Evolutionary conservation across 1,139 yeast genomes (phyloP).

Genomic region (Hyphopichia wangnamkhiaoensis): DNA sequence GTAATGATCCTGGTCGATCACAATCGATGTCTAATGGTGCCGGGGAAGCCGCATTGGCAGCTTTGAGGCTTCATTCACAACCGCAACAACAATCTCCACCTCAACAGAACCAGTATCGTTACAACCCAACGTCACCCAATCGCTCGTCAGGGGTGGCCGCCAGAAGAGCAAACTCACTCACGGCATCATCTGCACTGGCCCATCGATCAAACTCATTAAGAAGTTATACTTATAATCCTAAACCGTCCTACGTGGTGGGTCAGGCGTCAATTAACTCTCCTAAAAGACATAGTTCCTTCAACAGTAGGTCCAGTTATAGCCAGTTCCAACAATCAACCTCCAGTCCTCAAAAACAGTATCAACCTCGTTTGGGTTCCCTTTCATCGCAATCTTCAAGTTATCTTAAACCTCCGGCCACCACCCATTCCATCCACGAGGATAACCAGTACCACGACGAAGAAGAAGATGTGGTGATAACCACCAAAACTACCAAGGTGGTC

Average conservation of each 20-base stretch:
- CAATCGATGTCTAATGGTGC: constrained; percentile 34
- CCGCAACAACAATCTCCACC: constrained; percentile 9
- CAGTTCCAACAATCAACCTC: neutral
- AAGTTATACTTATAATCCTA: constrained; percentile 42
- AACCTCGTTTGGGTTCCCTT: constrained; percentile 8
- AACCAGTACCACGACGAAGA: constrained; percentile 18
- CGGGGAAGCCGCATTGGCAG: constrained; percentile 47
- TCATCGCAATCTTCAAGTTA: neutral
- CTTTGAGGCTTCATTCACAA: constrained; percentile 35
- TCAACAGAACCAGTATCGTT: constrained; percentile 10
- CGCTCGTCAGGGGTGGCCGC: neutral
- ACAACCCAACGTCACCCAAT: constrained; percentile 2
- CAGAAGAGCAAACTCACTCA: constrained; percentile 15
- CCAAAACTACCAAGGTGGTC: constrained; percentile 47
- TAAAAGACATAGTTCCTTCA: constrained; percentile 4
- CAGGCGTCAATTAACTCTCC: constrained; percentile 12
- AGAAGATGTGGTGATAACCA: constrained; percentile 34
- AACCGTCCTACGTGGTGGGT: constrained; percentile 40
- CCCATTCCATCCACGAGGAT: constrained; percentile 9
- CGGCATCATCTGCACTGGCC: constrained; percentile 11
- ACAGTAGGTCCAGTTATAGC: neutral
- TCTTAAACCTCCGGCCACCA: constrained; percentile 1
- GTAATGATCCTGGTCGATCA: constrained; percentile 10
- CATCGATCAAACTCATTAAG: constrained; percentile 33
- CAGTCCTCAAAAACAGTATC: constrained; percentile 6